These are phyloP conservation scores for Scheffersomyces cryptocercus DNA, from an alignment of 1,139 yeast species.

Conservation along the genomic window DNA sequence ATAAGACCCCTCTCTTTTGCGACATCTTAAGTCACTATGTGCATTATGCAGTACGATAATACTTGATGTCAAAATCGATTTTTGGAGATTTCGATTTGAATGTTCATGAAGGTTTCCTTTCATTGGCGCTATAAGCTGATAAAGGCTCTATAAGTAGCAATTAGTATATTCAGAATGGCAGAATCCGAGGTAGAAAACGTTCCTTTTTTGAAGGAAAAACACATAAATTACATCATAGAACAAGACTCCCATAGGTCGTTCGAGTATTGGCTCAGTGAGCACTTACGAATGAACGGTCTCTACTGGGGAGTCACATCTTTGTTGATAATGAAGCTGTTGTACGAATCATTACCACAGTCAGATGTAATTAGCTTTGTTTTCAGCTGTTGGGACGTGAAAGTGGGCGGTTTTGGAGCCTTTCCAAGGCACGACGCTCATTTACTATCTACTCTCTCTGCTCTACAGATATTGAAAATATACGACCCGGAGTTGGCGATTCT, in stretches of 20 bases:
- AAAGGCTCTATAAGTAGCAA: too few relatives aligned
- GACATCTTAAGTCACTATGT: too few relatives aligned
- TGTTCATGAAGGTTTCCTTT: too few relatives aligned
- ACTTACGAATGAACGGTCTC: conserved; percentile 83
- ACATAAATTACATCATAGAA: conserved; percentile 35
- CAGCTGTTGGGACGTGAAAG: conserved; percentile 58
- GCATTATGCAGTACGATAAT: too few relatives aligned
- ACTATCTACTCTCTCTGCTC: conserved; percentile 81
- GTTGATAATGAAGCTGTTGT: conserved; percentile 55
- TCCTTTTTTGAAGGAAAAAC: conserved; percentile 25
- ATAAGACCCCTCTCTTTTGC: too few relatives aligned
- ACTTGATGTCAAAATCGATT: too few relatives aligned
- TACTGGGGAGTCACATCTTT: conserved; percentile 94
- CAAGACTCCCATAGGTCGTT: conserved; percentile 46
- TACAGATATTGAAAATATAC: conserved; percentile 74
- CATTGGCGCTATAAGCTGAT: too few relatives aligned
- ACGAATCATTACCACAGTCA: conserved; percentile 53
- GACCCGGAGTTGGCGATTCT: conserved; percentile 50
- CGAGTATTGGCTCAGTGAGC: conserved; percentile 90
- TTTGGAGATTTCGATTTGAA: too few relatives aligned
- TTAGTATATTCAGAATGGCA: neutral
- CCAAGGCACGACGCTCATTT: conserved; percentile 90
- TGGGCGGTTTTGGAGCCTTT: conserved; percentile 89
- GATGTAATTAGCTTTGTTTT: conserved; percentile 69
- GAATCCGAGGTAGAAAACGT: neutral